Base-by-base conservation (phyloP, 495 filamentous ascomycete species). In the Achaetomiella virescens region DNA sequence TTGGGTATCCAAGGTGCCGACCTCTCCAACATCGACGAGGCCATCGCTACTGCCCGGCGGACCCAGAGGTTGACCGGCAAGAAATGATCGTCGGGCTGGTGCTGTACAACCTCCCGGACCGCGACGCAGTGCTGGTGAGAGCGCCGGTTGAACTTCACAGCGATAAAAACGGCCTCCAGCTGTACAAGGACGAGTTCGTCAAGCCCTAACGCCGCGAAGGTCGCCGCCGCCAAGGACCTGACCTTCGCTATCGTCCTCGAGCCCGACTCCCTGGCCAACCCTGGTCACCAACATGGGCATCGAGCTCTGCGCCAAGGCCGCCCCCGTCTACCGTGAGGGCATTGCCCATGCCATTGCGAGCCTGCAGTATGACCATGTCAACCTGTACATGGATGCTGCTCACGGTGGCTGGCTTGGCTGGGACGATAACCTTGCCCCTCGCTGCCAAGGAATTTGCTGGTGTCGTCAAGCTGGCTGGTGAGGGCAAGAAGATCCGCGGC, bases 321-420 rank as follows among this genome's bases (percentile, higher is more conserved):
- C 79, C n/a, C 57, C 67, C 33, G 29, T 52, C 41, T 60, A 87
- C 60, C 64, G 76, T 29, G 76, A 75, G 38, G 78, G 81, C 52
- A 71, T 81, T 36, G 78, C 81, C 29, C 81, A 85, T 58, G 81
- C 84, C 10, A 67, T 87, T 25, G 67, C 70, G 15, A 62, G 72
- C 31, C 66, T 86, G 38, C 79, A 84, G 69, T 65, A 79, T 49
- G 61, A 64, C n/a, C 81, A 86, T 60, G 81, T 85, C 21, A 67
- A 77, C 25, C 80, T 86, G 71, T 86, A 86, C 60, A 68, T 86
- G 25, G 84, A 86, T 60, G 84, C 82, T 44, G 82, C 70, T 14
- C 66, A 73, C 70, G 83, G 78, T 24, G 87, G 87, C 43, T 91
- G 87, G 87, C 75, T 89, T 15, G 87, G 87, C 44, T 91, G 87